A percentile compares a stretch with the other conserved stretches of the same genome.
Evolutionary conservation across 306 rosid species (phyloP).

Genomic region (Gleditsia sinensis): DNA sequence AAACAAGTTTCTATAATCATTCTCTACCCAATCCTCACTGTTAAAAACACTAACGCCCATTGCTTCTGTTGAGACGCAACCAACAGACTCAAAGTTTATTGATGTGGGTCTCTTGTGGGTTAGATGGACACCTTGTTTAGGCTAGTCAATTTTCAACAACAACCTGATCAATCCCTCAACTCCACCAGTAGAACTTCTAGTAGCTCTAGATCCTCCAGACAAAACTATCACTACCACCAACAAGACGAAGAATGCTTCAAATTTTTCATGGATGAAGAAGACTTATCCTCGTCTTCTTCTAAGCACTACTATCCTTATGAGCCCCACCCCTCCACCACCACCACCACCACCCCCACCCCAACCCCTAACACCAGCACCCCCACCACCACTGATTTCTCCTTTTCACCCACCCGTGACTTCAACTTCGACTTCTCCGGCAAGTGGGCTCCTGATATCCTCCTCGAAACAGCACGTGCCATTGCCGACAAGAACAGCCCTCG

Average conservation of each 20-base stretch:
- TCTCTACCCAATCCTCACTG: slow-evolving; percentile 36
- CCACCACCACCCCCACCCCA: slow-evolving; percentile 38
- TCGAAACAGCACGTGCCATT: slow-evolving; percentile 73
- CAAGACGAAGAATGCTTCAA: slow-evolving; percentile 93
- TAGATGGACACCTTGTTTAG: slow-evolving; percentile 99
- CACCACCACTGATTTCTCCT: slow-evolving; percentile 39
- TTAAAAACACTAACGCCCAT: slow-evolving; percentile 60
- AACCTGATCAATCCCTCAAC: slow-evolving; percentile 76
- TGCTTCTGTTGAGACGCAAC: slow-evolving; percentile 36
- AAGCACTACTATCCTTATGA: slow-evolving; percentile 60
- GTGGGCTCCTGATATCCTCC: slow-evolving; percentile 72
- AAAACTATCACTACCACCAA: slow-evolving; percentile 44
- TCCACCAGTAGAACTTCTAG: slow-evolving; percentile 79
- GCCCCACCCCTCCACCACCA: slow-evolving; percentile 34
- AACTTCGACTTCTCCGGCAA: slow-evolving; percentile 64
- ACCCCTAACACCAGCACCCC: slow-evolving; percentile 23
- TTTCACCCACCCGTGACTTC: slow-evolving; percentile 49
- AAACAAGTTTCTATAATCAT: slow-evolving; percentile 24
- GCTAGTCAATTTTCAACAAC: slow-evolving; percentile 59
- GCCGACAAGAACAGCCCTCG: slow-evolving; percentile 66
- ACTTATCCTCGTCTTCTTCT: slow-evolving; percentile 86
- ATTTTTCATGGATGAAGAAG: slow-evolving; percentile 98
- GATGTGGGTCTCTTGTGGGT: slow-evolving; percentile 54
- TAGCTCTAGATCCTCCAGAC: slow-evolving; percentile 74
- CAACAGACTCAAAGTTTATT: slow-evolving; percentile 25